Conservation (phyloP, 1,284 basidiomycete species). For the Ustilago tritici region DNA sequence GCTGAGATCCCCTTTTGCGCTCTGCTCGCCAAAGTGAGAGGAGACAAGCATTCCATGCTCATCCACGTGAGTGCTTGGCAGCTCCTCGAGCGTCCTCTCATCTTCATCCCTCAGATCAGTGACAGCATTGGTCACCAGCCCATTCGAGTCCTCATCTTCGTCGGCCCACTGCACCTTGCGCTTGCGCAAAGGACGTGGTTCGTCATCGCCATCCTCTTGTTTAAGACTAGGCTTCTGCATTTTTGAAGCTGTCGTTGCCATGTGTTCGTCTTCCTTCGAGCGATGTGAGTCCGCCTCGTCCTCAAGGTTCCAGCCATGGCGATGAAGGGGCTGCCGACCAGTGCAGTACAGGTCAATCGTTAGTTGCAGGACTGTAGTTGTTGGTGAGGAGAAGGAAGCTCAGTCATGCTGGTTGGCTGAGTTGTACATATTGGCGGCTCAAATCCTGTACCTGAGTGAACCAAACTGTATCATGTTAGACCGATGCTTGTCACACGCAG, state of each 20-base stretch:
- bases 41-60: conserved; percentile 34
- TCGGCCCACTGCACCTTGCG: conserved; percentile 55
- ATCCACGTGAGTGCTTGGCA: conserved; percentile 13
- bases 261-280: neutral
- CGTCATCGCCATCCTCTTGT: conserved; percentile 9
- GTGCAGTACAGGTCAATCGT: no score
- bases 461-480: no score
- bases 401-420: neutral
- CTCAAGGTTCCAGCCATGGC: neutral
- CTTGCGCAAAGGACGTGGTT: conserved; percentile 18
- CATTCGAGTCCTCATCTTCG: conserved; percentile 19
- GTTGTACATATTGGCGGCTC: conserved; percentile 3
- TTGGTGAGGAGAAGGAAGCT: neutral
- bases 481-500: neutral
- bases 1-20: neutral
- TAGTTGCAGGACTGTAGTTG: neutral
- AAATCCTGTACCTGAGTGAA: neutral
- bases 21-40: neutral
- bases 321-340: no score
- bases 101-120: neutral
- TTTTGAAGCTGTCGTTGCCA: conserved; percentile 1
- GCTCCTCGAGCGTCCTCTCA: neutral
- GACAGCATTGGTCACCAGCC: neutral
- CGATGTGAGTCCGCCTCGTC: neutral
- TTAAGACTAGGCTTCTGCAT: conserved; percentile 25